A percentile compares a stretch with the other conserved stretches of the same genome.
Evolutionary conservation across 2,329 filamentous ascomycete genomes (phyloP).

Genomic region (Fusarium sp.): DNA sequence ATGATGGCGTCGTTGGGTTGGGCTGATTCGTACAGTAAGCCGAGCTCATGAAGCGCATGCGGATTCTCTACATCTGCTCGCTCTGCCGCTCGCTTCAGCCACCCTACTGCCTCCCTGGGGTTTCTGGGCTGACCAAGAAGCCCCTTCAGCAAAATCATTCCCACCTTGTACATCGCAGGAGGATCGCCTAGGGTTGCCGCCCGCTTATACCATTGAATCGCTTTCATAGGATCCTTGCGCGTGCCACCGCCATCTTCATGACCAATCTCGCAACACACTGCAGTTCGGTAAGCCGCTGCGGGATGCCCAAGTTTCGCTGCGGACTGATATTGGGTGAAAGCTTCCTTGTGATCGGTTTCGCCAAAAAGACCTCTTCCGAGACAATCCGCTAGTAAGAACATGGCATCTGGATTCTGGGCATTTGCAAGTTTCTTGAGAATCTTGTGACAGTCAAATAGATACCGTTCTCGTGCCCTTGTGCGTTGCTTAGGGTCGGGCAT

Average conservation of each 20-base stretch:
- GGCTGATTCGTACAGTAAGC: slow-evolving; percentile 75
- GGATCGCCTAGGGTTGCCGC: slow-evolving; percentile 91
- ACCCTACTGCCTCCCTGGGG: slow-evolving; percentile 87
- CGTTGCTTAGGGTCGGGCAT: slow-evolving; percentile 79
- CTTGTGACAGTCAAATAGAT: slow-evolving; percentile 88
- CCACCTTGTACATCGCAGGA: slow-evolving; percentile 98
- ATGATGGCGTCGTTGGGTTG: slow-evolving; percentile 80
- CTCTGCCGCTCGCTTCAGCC: slow-evolving; percentile 94
- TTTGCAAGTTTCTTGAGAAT: slow-evolving; percentile 89
- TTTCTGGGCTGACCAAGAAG: slow-evolving; percentile 89
- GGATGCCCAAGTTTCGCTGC: slow-evolving; percentile 91
- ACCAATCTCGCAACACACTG: slow-evolving; percentile 97
- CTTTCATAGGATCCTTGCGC: slow-evolving; percentile 89
- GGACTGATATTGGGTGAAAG: slow-evolving; percentile 93
- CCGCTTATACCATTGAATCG: slow-evolving; percentile 98
- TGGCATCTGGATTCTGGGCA: slow-evolving; percentile 83
- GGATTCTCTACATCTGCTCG: slow-evolving; percentile 91
- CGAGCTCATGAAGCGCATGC: slow-evolving; percentile 93
- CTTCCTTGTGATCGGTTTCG: slow-evolving; percentile 89
- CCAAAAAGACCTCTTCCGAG: slow-evolving; percentile 87
- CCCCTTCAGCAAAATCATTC: slow-evolving; percentile 95
- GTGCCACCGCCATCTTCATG: slow-evolving; percentile 95
- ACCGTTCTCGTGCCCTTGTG: slow-evolving; percentile 84
- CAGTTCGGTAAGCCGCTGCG: slow-evolving; percentile 91
- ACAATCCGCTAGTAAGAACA: slow-evolving; percentile 94